phyloP scores from a whole-genome alignment of 2,329 filamentous ascomycete species.

The Ophiostoma sp. region DNA sequence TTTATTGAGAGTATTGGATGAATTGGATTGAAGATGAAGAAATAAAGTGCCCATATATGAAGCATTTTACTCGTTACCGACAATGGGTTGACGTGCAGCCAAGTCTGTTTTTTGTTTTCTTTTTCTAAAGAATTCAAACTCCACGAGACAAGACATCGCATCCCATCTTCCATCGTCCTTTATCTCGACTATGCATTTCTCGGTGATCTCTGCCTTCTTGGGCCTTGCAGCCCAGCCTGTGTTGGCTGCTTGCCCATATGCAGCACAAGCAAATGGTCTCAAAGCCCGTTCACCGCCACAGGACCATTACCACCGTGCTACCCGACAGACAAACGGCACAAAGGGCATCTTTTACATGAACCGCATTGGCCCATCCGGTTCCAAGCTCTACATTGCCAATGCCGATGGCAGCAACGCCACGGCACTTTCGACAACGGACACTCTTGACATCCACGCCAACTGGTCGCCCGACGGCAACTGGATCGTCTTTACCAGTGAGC shows the following conservation, averaged over 20 bases:
- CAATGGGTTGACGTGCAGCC: background rate
- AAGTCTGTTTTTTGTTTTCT: too few species aligned
- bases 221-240: background rate
- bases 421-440: background rate
- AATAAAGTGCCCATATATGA: background rate
- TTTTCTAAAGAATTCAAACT: background rate
- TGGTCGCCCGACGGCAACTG: slow-evolving; percentile 10
- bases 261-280: background rate
- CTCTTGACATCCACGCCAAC: slow-evolving; percentile 8
- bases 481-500: slow-evolving; percentile 16
- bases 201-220: background rate
- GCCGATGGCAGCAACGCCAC: slow-evolving; percentile 3
- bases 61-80: background rate
- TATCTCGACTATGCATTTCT: background rate
- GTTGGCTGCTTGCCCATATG: background rate
- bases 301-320: background rate
- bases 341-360: slow-evolving; percentile 13
- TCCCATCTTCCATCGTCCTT: too few species aligned
- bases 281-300: background rate
- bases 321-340: background rate
- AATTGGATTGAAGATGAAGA: background rate
- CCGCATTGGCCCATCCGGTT: background rate
- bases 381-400: slow-evolving; percentile 10
- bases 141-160: background rate
- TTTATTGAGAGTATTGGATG: background rate